Evolutionary conservation across 306 rosid genomes (phyloP).

Genomic region (Erythrophleum fordii): DNA sequence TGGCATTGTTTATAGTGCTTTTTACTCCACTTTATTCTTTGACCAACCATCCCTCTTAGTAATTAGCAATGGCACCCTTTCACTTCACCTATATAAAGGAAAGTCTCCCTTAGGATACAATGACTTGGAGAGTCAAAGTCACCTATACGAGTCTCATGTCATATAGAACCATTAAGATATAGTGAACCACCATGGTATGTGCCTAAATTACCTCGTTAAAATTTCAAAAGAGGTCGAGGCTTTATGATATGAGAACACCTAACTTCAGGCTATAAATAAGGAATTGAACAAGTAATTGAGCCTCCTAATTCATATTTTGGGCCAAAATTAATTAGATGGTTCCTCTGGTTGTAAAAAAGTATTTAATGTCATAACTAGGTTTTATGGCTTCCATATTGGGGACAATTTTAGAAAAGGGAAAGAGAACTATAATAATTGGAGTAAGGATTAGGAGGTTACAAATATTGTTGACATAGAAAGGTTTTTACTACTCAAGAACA

Average conservation of each 20-base stretch:
- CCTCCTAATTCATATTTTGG: conserved; percentile 60
- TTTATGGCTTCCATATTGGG: conserved; percentile 39
- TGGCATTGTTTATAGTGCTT: too few species aligned
- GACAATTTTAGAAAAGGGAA: conserved; percentile 31
- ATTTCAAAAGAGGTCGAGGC: conserved; percentile 66
- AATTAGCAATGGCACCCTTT: conserved; percentile 23
- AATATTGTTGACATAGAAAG: conserved; percentile 59
- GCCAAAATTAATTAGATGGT: conserved; percentile 42
- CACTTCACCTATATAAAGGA: conserved; percentile 43
- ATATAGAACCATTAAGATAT: conserved; percentile 86
- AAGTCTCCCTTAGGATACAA: conserved; percentile 29
- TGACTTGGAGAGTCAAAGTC: conserved; percentile 35
- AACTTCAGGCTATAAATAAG: too few species aligned
- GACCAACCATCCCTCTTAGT: conserved; percentile 47
- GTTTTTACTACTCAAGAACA: conserved; percentile 80
- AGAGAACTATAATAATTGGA: conserved; percentile 52
- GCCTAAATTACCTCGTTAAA: conserved; percentile 68
- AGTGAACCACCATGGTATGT: conserved; percentile 80
- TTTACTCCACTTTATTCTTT: conserved; percentile 51
- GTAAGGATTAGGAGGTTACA: conserved; percentile 45
- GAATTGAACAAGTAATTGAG: conserved; percentile 74
- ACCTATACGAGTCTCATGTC: conserved; percentile 49
- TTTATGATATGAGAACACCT: conserved; percentile 70
- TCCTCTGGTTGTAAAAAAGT: conserved; percentile 40
- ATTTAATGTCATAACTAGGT: conserved; percentile 44